Evolutionary conservation across 2,329 filamentous ascomycete species (phyloP).

Genomic region (Verticillium nonalfalfae): DNA sequence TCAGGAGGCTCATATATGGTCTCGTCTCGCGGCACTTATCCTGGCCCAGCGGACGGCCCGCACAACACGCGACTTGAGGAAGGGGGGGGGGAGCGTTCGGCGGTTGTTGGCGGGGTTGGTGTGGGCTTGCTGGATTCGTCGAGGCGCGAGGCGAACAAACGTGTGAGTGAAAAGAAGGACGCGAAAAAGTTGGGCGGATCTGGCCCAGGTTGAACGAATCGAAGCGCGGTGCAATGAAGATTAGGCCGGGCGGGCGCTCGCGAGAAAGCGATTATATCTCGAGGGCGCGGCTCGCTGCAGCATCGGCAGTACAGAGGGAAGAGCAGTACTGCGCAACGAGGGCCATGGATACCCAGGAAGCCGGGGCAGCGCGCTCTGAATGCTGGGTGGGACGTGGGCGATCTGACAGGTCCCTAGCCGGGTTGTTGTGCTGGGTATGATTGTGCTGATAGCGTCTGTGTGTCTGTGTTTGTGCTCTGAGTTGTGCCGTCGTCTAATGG

Average conservation of each 20-base stretch:
- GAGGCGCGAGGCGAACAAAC: neutral
- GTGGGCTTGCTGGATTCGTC: neutral
- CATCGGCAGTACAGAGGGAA: neutral
- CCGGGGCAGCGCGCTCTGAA: neutral
- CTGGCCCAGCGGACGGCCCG: neutral
- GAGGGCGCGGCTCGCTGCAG: slow-evolving; percentile 1
- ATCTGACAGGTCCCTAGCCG: neutral
- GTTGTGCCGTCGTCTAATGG: neutral
- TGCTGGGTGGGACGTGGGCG: neutral
- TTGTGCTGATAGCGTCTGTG: neutral
- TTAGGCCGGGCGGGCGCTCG: neutral
- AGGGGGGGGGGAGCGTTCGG: neutral
- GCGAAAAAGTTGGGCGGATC: neutral
- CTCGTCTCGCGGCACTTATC: neutral
- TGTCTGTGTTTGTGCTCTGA: neutral
- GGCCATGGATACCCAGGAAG: neutral
- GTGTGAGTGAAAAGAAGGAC: neutral
- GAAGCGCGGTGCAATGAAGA: neutral
- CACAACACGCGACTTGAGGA: neutral
- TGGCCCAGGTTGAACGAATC: neutral
- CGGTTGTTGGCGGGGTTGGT: neutral
- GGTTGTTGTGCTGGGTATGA: neutral
- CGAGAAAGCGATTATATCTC: neutral
- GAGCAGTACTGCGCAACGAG: neutral
- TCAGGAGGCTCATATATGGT: neutral